Conservation (phyloP, 495 filamentous ascomycete species). For the Cairneyella variabilis region DNA sequence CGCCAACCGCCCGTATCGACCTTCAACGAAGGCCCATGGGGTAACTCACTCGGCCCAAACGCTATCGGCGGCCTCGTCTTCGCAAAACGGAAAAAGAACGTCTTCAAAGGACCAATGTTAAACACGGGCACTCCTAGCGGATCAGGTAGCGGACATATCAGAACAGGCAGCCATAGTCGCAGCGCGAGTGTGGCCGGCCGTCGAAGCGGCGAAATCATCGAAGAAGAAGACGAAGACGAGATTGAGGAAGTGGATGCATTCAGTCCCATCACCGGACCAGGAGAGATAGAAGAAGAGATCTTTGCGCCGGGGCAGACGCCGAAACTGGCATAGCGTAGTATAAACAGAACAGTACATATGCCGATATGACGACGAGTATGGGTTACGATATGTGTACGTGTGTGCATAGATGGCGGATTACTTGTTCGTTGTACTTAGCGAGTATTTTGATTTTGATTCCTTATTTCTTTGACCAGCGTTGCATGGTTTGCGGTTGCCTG, state of each 20-base stretch:
- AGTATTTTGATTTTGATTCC: constrained; percentile 7
- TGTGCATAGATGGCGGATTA: constrained; percentile 9
- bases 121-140: constrained; percentile 50
- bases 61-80: constrained; percentile 68
- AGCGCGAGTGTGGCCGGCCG: constrained; percentile 51
- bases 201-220: constrained; percentile 69
- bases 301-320: constrained; percentile 11
- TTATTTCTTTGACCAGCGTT: constrained; percentile 19
- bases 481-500: constrained; percentile 24
- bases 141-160: constrained; percentile 30
- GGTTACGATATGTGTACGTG: constrained; percentile 3
- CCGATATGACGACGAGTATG: too few relatives aligned
- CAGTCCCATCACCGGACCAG: constrained; percentile 20
- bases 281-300: constrained; percentile 19
- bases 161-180: constrained; percentile 42
- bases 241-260: constrained; percentile 49
- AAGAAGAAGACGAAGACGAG: constrained; percentile 79
- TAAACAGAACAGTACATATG: too few relatives aligned
- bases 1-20: constrained; percentile 49
- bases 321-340: background rate
- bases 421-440: constrained; percentile 25
- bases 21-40: constrained; percentile 49
- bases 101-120: constrained; percentile 85
- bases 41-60: constrained; percentile 22
- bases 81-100: constrained; percentile 81